phyloP scores from a whole-genome alignment of 225 moss, liverwort and hornwort species.

The Antitrichia curtipendula region DNA sequence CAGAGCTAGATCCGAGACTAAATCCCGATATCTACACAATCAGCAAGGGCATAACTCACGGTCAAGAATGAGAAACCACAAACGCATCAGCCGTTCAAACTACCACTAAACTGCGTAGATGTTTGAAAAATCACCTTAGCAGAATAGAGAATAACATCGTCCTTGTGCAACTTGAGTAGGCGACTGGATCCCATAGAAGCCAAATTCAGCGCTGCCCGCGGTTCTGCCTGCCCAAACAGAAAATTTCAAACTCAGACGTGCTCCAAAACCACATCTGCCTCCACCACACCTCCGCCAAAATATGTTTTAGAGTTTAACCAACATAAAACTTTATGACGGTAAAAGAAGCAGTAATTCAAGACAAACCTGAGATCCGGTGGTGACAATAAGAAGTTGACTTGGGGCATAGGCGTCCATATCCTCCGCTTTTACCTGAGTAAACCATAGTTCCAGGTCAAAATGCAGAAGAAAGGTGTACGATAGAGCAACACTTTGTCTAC shows the following conservation, averaged over 20 bases:
- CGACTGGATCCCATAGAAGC: constrained; percentile 95
- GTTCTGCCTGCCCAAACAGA: constrained; percentile 63
- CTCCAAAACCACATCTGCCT: neutral
- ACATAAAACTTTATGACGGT: neutral
- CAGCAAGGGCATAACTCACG: neutral
- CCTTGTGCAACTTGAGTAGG: constrained; percentile 75
- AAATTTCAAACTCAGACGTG: neutral
- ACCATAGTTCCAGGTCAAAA: neutral
- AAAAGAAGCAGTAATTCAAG: neutral
- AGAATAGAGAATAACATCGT: constrained; percentile 87
- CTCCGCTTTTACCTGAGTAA: constrained; percentile 80
- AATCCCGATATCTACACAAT: neutral
- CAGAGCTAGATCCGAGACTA: neutral
- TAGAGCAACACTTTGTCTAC: neutral
- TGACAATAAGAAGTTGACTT: constrained; percentile 78
- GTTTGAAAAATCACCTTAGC: constrained; percentile 50
- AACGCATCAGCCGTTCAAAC: neutral
- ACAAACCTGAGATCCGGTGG: constrained; percentile 95
- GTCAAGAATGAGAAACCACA: neutral
- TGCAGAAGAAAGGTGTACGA: neutral
- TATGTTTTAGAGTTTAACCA: neutral
- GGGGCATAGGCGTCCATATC: constrained; percentile 92
- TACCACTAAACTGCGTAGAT: neutral
- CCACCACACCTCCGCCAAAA: neutral
- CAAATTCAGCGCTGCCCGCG: constrained; percentile 88